Base-by-base conservation (phyloP, 371 early-diverging fungal species). In the Choanephora cucurbitarum region DNA sequence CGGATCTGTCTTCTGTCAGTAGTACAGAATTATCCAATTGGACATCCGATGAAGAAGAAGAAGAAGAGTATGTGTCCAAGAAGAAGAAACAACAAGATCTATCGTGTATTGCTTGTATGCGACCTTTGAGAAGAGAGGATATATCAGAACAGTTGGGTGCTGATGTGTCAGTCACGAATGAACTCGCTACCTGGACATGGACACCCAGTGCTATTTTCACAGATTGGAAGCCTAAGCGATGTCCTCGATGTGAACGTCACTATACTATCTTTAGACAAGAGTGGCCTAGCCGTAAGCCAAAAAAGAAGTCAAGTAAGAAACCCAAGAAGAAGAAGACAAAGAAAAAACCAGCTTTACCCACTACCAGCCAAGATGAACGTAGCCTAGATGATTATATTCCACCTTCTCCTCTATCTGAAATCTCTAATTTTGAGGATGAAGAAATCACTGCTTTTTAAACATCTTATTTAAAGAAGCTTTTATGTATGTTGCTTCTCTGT, bases 121-220 rank as follows among this genome's bases (percentile, higher is more conserved):
- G 67, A 11, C 69, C 67, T n/a, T 41, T 77, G 18, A 49, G 55
- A 21, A 60, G 55, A 32, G 59, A 68, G 19, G 66, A 72, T 44
- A 53, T 72, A 11, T 55, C 72, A 15, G 69, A 72, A 32, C 67
- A 65, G n/a, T 49, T 60, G 9, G 72, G 62, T 5, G 48, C 62
- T 3, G 70, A 63, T 41, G 22, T 62, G 19, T 53, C 62, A 2
- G 49, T 69, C 10, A 65, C 71, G 1, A 68, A 67, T 37, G 75
- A 72, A n/a, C 46, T 78, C 0, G 73, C 71, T 8, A 78, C 78
- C n/a, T 78, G 78, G 78, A 67, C 73, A 5, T 78, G 78, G 78
- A 78, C 69, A 23, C 78, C 78, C 3, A 75, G 78, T 48, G 75
- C 73, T 9, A 55, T 64, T 5, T 78, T 78, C 45, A 68, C 67